These are phyloP conservation scores for Auriscalpium orientale DNA, from an alignment of 768 basidiomycete species.

Conservation along the genomic window DNA sequence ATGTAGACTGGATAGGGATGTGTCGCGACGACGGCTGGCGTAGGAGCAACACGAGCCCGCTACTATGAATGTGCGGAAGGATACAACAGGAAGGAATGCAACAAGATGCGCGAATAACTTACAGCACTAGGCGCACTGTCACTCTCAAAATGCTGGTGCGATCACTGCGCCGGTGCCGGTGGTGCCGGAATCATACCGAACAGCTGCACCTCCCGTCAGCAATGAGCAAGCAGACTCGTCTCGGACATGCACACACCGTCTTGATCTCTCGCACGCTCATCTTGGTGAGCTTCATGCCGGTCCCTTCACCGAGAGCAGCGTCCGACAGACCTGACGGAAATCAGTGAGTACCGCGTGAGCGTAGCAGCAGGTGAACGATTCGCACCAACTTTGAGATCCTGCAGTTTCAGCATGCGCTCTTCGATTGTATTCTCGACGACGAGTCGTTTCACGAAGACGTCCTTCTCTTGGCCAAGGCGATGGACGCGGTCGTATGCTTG, in stretches of 20 bases:
- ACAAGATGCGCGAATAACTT: no score
- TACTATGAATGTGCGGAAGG: no score
- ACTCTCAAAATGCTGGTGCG: no score
- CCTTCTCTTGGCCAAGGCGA: slow-evolving; percentile 63
- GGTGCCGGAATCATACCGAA: slow-evolving; percentile 19
- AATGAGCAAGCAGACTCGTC: background rate
- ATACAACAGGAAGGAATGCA: no score
- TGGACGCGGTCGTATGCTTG: slow-evolving; percentile 59
- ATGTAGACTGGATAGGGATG: no score
- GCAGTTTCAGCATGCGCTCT: slow-evolving; percentile 66
- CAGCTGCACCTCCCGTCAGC: slow-evolving; percentile 9
- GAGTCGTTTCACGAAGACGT: slow-evolving; percentile 59
- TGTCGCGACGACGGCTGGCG: no score
- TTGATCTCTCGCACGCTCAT: slow-evolving; percentile 65
- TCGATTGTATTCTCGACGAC: slow-evolving; percentile 67
- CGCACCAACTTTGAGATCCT: slow-evolving; percentile 56
- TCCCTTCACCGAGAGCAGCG: slow-evolving; percentile 64
- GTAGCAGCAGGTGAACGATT: background rate
- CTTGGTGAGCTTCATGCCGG: slow-evolving; percentile 51
- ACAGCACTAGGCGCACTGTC: no score
- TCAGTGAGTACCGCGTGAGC: background rate
- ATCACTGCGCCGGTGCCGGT: no score
- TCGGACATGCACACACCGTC: slow-evolving; percentile 33
- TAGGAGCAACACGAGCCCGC: no score
- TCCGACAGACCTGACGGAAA: slow-evolving; percentile 46